Evolutionary conservation across 1,284 basidiomycete genomes (phyloP), one percentile per base, ranked within the genome.

Genomic region (Sanghuangporus baumii): DNA sequence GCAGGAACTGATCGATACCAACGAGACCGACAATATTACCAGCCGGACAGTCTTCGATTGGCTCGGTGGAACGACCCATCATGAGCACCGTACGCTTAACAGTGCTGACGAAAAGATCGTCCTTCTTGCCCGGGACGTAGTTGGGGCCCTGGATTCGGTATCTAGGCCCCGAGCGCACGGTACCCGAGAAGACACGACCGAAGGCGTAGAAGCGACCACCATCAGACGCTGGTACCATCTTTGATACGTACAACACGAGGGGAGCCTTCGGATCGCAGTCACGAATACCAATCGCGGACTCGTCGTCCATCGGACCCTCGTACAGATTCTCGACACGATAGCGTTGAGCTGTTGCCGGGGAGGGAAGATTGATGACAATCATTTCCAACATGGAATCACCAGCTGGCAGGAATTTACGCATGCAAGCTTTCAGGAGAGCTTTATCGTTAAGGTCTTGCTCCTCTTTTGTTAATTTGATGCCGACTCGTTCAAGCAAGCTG

Each of bases 121-220:
- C 94, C 85, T 99, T 99, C 89, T 96, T 97, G 72, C 97, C 97
- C 62, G 97, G 96, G 66, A 95, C 71, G 79, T 97, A 99, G 87
- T 99, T 99, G 71, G 96, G 97, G 59, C 97, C 97, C 81, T 99
- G 97, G 74, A 99, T 99, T 74, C 97, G 95, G 80, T 98, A 89
- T 84, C 99, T 99, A 74, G 96, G 97, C 66, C 97, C 97, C 66
- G 97, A 89, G 71, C 87, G 88, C 73, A 98, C 94, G 69, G 95
- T 98, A 77, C 97, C 97, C 67, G 97, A 94, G 87, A 99, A 99
- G 82, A 99, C 91, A 88, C 97, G 97, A 80, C 97, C 97, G 79
- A 99, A 99, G 69, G 97, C 97, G 80, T 99, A 99, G 92, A 99
- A 99, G 69, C 97, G 96, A 74, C 97, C 97, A 82, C 99, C 99